phyloP scores from a whole-genome alignment of 768 basidiomycete species.

The Melanogaster broomeanus region DNA sequence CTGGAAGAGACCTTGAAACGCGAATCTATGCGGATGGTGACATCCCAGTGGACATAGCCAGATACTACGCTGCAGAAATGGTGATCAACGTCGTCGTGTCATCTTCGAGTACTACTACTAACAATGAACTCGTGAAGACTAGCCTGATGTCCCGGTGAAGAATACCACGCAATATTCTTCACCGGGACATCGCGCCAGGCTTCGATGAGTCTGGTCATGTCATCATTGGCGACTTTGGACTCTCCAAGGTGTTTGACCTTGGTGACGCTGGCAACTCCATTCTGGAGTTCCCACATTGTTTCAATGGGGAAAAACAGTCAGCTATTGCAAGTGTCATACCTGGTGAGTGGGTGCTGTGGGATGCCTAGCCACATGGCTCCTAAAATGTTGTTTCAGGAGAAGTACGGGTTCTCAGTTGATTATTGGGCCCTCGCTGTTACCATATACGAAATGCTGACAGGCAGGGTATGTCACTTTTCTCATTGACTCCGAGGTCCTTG shows the following conservation, averaged over 20 bases:
- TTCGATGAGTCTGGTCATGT: conserved; percentile 47
- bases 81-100: not conserved
- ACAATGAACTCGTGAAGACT: conserved; percentile 29
- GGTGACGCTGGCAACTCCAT: not conserved
- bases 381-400: conserved; percentile 1
- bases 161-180: no score
- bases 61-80: conserved; percentile 9
- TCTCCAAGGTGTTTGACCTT: conserved; percentile 37
- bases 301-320: not conserved
- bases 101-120: not conserved
- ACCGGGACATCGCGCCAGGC: conserved; percentile 68
- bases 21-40: not conserved
- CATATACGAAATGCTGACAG: conserved; percentile 10
- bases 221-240: conserved; percentile 68
- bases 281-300: conserved; percentile 3
- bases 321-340: conserved; percentile 5
- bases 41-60: conserved; percentile 4
- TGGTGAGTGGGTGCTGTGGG: conserved; percentile 3
- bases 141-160: conserved; percentile 60
- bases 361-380: conserved; percentile 11
- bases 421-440: conserved; percentile 14
- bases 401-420: conserved; percentile 12
- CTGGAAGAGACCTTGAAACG: conserved; percentile 8
- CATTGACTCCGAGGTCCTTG: not conserved
- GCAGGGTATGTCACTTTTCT: conserved; percentile 1